These are phyloP conservation scores for Acacia crassicarpa DNA, from an alignment of 306 rosid species.

Conservation along the genomic window DNA sequence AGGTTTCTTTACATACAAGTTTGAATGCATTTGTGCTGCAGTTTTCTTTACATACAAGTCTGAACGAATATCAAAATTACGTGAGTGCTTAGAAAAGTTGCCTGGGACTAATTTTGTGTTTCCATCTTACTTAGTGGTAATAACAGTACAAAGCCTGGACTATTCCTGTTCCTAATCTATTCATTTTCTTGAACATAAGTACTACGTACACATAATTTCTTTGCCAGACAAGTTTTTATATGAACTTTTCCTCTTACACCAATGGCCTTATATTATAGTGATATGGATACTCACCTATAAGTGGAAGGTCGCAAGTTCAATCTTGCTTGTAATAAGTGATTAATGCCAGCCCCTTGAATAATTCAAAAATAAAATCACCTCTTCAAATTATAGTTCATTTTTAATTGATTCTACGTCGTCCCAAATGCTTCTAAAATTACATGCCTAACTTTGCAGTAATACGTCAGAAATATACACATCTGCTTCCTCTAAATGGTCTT, in stretches of 20 bases:
- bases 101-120: background rate
- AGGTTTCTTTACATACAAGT: background rate
- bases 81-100: background rate
- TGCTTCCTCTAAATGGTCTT: background rate
- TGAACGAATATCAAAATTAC: no score
- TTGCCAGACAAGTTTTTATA: background rate
- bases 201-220: background rate
- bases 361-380: no score
- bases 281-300: no score
- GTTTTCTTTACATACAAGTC: background rate
- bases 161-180: background rate
- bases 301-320: no score
- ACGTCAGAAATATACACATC: background rate
- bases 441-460: background rate
- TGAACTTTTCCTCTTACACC: background rate
- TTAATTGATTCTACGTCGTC: background rate
- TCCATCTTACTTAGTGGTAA: background rate
- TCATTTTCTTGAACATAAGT: background rate
- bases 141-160: background rate
- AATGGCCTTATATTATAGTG: no score
- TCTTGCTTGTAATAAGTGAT: no score
- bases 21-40: background rate
- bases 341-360: no score
- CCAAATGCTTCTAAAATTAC: background rate
- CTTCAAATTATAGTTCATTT: no score